Percentiles rank a stretch among this genome's conserved stretches.
Evolutionary conservation across 208 protist genomes (phyloP).

Genomic region (Entamoeba invadens): DNA sequence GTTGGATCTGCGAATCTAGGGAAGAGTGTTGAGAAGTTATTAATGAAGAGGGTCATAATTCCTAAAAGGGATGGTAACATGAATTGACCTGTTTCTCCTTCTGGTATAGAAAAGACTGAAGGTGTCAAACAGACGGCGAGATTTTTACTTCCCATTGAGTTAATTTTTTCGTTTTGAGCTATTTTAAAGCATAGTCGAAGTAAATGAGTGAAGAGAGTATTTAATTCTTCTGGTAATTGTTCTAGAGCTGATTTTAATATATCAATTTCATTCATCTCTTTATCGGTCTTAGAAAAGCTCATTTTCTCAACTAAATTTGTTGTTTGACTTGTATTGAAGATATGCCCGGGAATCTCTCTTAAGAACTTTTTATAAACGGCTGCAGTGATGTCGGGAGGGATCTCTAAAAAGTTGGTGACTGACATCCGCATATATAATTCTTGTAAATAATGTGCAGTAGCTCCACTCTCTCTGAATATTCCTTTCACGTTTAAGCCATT

Average conservation of each 20-base stretch:
- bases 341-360: background rate
- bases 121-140: background rate
- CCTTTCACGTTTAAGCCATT: background rate
- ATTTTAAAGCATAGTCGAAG: background rate
- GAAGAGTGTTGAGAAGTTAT: background rate
- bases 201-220: background rate
- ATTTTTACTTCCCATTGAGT: background rate
- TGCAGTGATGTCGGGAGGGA: background rate
- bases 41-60: background rate
- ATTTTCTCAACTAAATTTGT: background rate
- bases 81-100: background rate
- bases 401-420: background rate
- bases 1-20: background rate
- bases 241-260: background rate
- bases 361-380: background rate
- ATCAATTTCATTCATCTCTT: background rate
- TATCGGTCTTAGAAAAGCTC: background rate
- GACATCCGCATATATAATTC: background rate
- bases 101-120: background rate
- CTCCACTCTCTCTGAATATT: background rate
- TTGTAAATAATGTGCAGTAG: background rate
- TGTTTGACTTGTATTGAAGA: background rate
- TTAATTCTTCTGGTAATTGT: background rate
- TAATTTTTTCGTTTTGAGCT: background rate
- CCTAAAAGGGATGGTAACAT: background rate